Conservation (phyloP, 2,329 filamentous ascomycete species). For the Fusarium pininemorale region DNA sequence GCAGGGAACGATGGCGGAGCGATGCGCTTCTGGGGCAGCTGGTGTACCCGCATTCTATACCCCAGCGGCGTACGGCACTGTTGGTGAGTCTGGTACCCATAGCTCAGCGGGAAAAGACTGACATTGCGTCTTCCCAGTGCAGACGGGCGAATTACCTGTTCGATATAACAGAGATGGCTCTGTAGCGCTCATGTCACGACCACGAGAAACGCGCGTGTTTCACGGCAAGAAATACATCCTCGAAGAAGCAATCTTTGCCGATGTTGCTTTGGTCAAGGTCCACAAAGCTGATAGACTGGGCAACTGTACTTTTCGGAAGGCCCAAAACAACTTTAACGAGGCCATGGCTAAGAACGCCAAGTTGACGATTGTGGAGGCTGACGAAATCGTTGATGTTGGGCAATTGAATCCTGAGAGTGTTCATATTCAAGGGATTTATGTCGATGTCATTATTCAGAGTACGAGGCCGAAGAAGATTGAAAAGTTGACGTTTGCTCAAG, state of each 20-base stretch:
- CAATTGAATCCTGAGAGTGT: slow-evolving; percentile 83
- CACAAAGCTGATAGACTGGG: slow-evolving; percentile 90
- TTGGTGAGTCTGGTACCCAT: too few relatives aligned
- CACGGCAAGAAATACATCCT: slow-evolving; percentile 87
- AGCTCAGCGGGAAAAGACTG: too few relatives aligned
- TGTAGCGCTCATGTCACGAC: slow-evolving; percentile 73
- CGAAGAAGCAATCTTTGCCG: slow-evolving; percentile 84
- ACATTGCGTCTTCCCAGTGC: slow-evolving; percentile 57
- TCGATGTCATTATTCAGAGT: slow-evolving; percentile 84
- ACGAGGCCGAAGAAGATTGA: slow-evolving; percentile 82
- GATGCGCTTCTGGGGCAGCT: slow-evolving; percentile 83
- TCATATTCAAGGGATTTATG: slow-evolving; percentile 87
- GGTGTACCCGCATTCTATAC: slow-evolving; percentile 94
- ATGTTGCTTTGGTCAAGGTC: slow-evolving; percentile 91
- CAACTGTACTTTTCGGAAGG: slow-evolving; percentile 86
- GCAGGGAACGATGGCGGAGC: slow-evolving; percentile 88
- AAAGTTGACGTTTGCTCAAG: slow-evolving; percentile 59
- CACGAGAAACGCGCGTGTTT: slow-evolving; percentile 89
- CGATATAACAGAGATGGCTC: slow-evolving; percentile 78
- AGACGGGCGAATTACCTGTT: slow-evolving; percentile 85
- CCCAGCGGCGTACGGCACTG: slow-evolving; percentile 81
- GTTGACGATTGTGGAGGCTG: slow-evolving; percentile 88
- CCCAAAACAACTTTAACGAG: slow-evolving; percentile 90
- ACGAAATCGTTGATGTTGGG: slow-evolving; percentile 87
- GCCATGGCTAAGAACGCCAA: slow-evolving; percentile 91